Base-by-base conservation (phyloP, 2,329 filamentous ascomycete species). In the Triangularia setosa region DNA sequence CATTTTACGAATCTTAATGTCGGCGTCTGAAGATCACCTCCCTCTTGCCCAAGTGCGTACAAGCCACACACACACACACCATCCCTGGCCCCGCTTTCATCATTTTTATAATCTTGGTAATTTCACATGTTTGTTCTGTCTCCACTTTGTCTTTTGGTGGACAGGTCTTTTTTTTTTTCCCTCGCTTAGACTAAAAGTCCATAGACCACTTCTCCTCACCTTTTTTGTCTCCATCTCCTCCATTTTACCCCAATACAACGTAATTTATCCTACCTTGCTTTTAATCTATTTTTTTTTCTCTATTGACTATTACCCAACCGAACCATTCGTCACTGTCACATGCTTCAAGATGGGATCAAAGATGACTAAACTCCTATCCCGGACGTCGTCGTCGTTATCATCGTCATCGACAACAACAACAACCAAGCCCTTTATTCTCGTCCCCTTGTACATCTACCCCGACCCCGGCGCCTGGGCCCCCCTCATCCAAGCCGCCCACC, bases 381-480 rank as follows among this genome's bases (percentile, higher is more conserved):
- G 24, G 8, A 9, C 40, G 7, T 48, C 40, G 14, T 40, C 35
- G 14, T 40, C 35, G 16, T 40, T 14, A 4, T 40, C 35, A 7
- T 40, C 35, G 16, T 40, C 55, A 6, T n/a, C 25, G 18, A 3
- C 24, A 18, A 21, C 27, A 24, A 9, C 33, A 48, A 23, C 16
- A 21, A 12, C 28, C 24, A 25, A 52, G 14, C 68, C 70, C 4
- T 72, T 74, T 57, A 64, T 75, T 35, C 64, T 75, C 48, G 61
- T 75, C 21, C 74, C 74, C 18, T 69, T 76, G 23, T 76, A 76
- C 73, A 76, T 76, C 35, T 76, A 76, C 67, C 74, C 74, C 4
- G 62, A 66, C 54, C 60, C 70, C 52, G 58, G 25, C 12, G 68
- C 74, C 33, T 76, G 74, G 74, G 68, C 69, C n/a, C 73, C 73